Evolutionary conservation across 441 rosid species (phyloP).

Genomic region (Capsella rubella): DNA sequence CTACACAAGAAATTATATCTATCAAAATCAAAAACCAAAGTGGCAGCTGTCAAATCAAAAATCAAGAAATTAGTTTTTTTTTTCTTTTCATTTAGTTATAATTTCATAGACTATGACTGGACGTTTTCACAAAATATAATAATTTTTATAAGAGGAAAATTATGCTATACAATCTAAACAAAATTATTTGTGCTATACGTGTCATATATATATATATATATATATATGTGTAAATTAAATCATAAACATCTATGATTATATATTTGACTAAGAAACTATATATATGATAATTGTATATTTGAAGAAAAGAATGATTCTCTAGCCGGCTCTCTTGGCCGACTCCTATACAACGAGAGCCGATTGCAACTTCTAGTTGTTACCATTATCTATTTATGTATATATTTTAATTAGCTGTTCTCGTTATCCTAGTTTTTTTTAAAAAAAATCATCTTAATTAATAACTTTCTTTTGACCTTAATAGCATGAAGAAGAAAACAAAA

Average conservation of each 20-base stretch:
- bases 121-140: no score
- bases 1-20: no score
- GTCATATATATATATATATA: background rate
- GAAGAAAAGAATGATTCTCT: background rate
- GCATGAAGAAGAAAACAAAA: slow-evolving; percentile 19
- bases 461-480: slow-evolving; percentile 9
- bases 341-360: slow-evolving; percentile 17
- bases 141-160: background rate
- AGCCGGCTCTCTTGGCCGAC: slow-evolving; percentile 38
- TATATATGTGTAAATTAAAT: background rate
- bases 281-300: slow-evolving; percentile 12
- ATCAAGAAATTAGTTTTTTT: no score
- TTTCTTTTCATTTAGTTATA: background rate
- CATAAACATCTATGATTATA: background rate
- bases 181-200: background rate
- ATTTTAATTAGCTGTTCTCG: slow-evolving; percentile 9
- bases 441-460: background rate
- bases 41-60: no score
- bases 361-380: slow-evolving; percentile 32
- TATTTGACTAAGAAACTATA: background rate
- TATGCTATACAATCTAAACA: background rate
- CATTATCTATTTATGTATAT: background rate
- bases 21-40: no score
- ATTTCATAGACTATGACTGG: background rate
- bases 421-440: background rate